phyloP scores from a whole-genome alignment of 331 rosid species.

The Pyrus hybrid region DNA sequence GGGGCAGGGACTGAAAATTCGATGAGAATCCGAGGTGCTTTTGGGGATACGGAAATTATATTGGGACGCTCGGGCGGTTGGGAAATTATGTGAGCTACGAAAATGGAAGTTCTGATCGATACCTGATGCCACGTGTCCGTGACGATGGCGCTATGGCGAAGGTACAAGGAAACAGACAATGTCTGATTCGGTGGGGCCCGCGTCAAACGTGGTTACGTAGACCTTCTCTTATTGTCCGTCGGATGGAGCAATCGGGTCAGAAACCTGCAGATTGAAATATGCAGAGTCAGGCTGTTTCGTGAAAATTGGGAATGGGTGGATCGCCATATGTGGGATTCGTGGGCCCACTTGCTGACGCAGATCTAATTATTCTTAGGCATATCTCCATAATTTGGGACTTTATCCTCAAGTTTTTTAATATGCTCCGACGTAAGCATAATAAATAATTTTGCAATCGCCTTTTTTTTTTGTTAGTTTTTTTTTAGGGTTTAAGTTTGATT shows the following conservation, averaged over 20 bases:
- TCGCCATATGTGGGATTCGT: neutral
- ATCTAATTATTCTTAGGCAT: no score
- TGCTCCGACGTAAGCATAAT: no score
- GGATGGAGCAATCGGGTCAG: neutral
- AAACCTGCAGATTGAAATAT: no score
- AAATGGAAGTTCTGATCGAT: no score
- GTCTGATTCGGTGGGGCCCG: neutral
- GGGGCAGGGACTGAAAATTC: neutral
- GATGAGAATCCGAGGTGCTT: neutral
- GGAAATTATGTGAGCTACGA: neutral
- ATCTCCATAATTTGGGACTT: no score
- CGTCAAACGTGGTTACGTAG: neutral
- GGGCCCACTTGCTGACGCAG: neutral
- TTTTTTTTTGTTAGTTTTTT: no score
- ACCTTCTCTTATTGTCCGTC: neutral
- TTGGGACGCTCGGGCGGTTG: neutral
- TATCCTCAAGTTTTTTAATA: no score
- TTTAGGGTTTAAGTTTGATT: no score
- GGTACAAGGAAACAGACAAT: neutral
- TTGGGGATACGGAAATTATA: neutral
- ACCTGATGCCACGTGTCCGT: neutral
- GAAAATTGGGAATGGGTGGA: neutral
- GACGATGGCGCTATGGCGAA: neutral
- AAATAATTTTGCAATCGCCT: no score
- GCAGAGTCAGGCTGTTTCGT: neutral